Evolutionary conservation across 2,329 filamentous ascomycete genomes (phyloP).

Genomic region (Pyricularia grisea): DNA sequence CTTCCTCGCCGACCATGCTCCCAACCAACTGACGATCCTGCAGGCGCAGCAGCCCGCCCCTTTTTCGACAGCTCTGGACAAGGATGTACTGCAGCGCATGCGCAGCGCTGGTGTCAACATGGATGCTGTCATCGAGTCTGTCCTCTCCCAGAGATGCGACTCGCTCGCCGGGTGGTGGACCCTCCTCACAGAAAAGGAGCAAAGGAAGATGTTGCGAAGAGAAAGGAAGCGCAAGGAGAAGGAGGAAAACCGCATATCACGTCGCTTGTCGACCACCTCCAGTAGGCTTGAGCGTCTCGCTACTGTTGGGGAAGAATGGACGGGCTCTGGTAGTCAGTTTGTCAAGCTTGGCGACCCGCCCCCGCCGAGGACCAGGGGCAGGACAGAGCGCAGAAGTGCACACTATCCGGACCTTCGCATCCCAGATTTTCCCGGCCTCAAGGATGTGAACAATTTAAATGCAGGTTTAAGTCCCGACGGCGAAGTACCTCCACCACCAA

Average conservation of each 20-base stretch:
- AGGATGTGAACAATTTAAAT: conserved; percentile 45
- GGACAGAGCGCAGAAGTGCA: conserved; percentile 66
- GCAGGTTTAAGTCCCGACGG: conserved; percentile 32
- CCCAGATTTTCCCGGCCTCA: conserved; percentile 68
- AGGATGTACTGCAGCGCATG: conserved; percentile 87
- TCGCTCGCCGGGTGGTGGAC: conserved; percentile 94
- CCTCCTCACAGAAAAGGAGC: conserved; percentile 85
- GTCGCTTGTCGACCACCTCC: conserved; percentile 81
- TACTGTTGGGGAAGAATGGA: conserved; percentile 70
- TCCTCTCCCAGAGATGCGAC: conserved; percentile 83
- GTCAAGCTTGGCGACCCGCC: conserved; percentile 32
- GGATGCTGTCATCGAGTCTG: conserved; percentile 89
- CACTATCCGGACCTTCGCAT: conserved; percentile 54
- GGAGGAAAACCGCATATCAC: conserved; percentile 73
- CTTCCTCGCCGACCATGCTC: conserved; percentile 79
- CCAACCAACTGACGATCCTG: conserved; percentile 81
- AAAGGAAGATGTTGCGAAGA: conserved; percentile 70
- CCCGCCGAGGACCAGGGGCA: conserved; percentile 61
- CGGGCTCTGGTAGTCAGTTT: conserved; percentile 35
- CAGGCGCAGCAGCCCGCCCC: conserved; percentile 71
- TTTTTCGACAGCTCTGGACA: conserved; percentile 80
- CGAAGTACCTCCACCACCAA: conserved; percentile 55
- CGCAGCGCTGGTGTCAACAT: conserved; percentile 88
- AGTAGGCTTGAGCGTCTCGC: conserved; percentile 76
- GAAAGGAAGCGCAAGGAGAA: conserved; percentile 79